phyloP scores from a whole-genome alignment of 306 rosid species.

The Adenanthera pavonina region DNA sequence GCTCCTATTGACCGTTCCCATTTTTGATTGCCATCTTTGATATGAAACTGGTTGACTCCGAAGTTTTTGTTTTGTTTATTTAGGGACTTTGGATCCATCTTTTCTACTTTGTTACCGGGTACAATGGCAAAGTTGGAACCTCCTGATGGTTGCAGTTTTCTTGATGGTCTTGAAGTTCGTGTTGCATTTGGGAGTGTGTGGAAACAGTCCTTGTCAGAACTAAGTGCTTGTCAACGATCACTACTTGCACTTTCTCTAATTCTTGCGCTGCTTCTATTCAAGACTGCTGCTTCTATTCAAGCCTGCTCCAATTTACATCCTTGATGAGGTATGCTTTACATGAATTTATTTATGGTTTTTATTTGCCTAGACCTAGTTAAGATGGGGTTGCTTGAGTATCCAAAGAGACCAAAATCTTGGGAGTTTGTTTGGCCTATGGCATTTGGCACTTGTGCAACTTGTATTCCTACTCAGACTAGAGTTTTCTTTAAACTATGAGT shows the following conservation, averaged over 20 bases:
- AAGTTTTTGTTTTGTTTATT: conserved; percentile 27
- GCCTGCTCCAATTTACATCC: conserved; percentile 96
- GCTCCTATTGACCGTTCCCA: conserved; percentile 4
- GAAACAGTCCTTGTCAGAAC: conserved; percentile 96
- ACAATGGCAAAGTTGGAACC: conserved; percentile 96
- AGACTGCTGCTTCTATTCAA: conserved; percentile 97
- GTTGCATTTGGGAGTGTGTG: conserved; percentile 98
- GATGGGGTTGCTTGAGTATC: background rate
- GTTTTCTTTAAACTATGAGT: too few relatives aligned
- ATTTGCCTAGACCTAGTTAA: background rate
- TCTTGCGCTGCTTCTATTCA: conserved; percentile 93
- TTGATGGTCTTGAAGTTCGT: conserved; percentile 97
- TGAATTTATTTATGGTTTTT: conserved; percentile 19
- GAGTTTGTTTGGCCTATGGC: background rate
- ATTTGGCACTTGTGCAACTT: background rate
- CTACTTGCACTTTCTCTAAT: conserved; percentile 94
- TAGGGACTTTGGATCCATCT: conserved; percentile 97
- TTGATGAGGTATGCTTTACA: conserved; percentile 80
- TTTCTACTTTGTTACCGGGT: conserved; percentile 92
- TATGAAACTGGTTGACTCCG: conserved; percentile 21
- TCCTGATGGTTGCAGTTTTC: conserved; percentile 91
- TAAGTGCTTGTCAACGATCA: conserved; percentile 98
- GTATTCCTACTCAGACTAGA: too few relatives aligned
- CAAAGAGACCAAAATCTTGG: background rate
- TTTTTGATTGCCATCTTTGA: conserved; percentile 17